A percentile compares a stretch with the other conserved stretches of the same genome.
These are phyloP conservation scores for Stropharia rugosoannulata DNA, from an alignment of 768 basidiomycete genomes.

Conservation along the genomic window DNA sequence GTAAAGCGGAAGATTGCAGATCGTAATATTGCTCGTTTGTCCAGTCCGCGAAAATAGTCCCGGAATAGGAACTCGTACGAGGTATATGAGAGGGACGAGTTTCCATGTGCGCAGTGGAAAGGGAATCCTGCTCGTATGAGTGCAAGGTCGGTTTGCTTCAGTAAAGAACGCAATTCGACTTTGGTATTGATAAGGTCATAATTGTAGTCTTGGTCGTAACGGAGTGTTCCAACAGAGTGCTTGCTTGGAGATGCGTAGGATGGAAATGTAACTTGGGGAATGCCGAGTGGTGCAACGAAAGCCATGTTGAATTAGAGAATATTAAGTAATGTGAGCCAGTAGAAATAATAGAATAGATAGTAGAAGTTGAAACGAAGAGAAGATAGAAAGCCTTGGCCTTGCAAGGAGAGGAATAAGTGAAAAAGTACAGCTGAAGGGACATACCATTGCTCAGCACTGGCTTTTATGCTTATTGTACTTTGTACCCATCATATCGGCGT, in stretches of 20 bases:
- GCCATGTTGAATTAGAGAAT: not conserved
- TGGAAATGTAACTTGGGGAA: not conserved
- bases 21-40: constrained; percentile 18
- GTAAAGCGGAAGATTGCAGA: constrained; percentile 28
- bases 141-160: constrained; percentile 28
- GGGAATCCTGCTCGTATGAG: constrained; percentile 37
- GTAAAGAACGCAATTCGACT: constrained; percentile 27
- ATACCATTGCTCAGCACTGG: too few species aligned
- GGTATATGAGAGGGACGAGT: constrained; percentile 22
- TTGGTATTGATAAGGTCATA: constrained; percentile 18
- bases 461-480: too few species aligned
- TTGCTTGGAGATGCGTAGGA: constrained; percentile 5
- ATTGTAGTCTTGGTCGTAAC: constrained; percentile 11
- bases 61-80: constrained; percentile 37
- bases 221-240: constrained; percentile 3
- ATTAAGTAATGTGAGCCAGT: not conserved
- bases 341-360: not conserved
- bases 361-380: not conserved
- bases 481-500: too few species aligned
- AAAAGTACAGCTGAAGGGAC: too few species aligned
- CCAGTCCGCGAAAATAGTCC: constrained; percentile 24
- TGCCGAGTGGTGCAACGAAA: not conserved
- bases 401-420: too few species aligned
- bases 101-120: constrained; percentile 26
- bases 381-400: too few species aligned